A percentile compares a stretch with the other conserved stretches of the same genome.
phyloP scores from a whole-genome alignment of 352 stramenopile genomes.

The Ochromonadaceae sp. region DNA sequence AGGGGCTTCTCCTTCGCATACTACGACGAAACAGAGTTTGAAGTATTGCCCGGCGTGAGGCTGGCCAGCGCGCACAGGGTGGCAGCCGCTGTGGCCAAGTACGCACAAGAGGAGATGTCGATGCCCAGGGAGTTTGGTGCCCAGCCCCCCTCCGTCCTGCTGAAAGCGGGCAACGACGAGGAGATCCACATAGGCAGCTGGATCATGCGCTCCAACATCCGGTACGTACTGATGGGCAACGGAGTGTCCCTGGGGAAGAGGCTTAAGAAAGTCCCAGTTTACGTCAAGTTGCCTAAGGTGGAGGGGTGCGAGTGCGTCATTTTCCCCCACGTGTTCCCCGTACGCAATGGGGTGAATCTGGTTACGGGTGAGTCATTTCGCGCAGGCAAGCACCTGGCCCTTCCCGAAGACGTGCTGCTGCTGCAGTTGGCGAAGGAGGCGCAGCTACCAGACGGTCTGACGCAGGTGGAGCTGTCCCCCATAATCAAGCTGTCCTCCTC shows the following conservation, averaged over 20 bases:
- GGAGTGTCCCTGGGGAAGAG: too few species aligned
- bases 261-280: not conserved
- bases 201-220: too few species aligned
- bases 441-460: not conserved
- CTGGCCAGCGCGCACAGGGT: not conserved
- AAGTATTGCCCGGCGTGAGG: not conserved
- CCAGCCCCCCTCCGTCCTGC: too few species aligned
- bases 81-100: not conserved
- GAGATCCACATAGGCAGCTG: too few species aligned
- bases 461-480: not conserved
- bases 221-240: too few species aligned
- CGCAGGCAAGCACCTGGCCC: not conserved
- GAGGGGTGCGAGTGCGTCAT: not conserved
- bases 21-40: not conserved
- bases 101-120: too few species aligned
- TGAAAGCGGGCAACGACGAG: not conserved
- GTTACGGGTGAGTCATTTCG: conserved; percentile 1
- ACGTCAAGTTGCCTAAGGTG: not conserved
- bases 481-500: too few species aligned
- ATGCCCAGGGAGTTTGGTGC: too few species aligned
- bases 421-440: not conserved
- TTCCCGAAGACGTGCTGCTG: not conserved
- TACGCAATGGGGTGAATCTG: not conserved
- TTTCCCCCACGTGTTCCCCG: not conserved
- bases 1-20: not conserved